A percentile compares a stretch with the other conserved stretches of the same genome.
These are phyloP conservation scores for Sporothrix phasma DNA, from an alignment of 2,329 filamentous ascomycete species.

Conservation along the genomic window DNA sequence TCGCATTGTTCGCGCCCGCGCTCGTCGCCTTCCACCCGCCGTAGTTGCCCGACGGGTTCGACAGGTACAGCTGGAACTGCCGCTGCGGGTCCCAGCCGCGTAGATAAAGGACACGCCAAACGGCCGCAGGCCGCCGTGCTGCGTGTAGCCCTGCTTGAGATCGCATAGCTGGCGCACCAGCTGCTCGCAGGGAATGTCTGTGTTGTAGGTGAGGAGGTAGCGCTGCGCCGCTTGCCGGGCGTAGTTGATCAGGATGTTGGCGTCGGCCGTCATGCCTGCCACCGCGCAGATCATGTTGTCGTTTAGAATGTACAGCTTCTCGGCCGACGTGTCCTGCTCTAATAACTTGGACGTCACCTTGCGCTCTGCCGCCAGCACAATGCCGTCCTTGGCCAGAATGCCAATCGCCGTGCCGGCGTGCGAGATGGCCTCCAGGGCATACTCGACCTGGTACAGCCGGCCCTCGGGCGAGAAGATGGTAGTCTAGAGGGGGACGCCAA, in stretches of 20 bases:
- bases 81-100: conserved; percentile 93
- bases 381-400: conserved; percentile 95
- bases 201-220: conserved; percentile 98
- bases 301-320: conserved; percentile 99
- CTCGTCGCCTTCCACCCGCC: conserved; percentile 99
- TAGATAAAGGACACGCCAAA: conserved; percentile 99
- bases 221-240: conserved; percentile 92
- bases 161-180: conserved; percentile 94
- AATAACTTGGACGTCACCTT: conserved; percentile 99
- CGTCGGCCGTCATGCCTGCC: conserved; percentile 97
- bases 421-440: conserved; percentile 96
- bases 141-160: conserved; percentile 97
- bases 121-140: conserved; percentile 93
- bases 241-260: conserved; percentile 99
- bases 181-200: conserved; percentile 99
- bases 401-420: conserved; percentile 95
- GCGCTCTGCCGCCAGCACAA: conserved; percentile 92
- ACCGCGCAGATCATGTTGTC: conserved; percentile 99
- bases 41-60: conserved; percentile 97
- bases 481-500: conserved; percentile 47
- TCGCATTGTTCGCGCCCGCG: conserved; percentile 95
- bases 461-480: conserved; percentile 99
- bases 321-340: conserved; percentile 97
- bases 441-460: conserved; percentile 97
- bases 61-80: conserved; percentile 98